phyloP scores from a whole-genome alignment of 2,329 filamentous ascomycete genomes.

The Ambrosiella beaveri region DNA sequence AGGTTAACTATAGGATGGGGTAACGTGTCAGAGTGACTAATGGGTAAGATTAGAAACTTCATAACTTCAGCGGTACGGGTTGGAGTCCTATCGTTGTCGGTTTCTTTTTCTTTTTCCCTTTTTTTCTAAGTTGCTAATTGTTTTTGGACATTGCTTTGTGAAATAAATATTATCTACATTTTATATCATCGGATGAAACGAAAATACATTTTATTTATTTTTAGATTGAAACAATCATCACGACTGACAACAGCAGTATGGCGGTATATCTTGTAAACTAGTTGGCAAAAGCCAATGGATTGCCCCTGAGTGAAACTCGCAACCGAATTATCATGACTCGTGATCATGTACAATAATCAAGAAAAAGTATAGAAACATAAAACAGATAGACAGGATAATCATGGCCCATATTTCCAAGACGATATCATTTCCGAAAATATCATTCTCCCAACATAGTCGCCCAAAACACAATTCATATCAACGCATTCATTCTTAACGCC shows the following conservation, averaged over 20 bases:
- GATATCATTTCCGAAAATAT: neutral
- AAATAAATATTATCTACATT: neutral
- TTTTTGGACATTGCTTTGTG: neutral
- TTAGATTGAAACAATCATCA: too few species aligned
- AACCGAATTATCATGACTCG: neutral
- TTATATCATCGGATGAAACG: too few species aligned
- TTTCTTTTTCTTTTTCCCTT: neutral
- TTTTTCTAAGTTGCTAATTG: neutral
- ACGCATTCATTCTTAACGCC: neutral
- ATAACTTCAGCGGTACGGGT: conserved; percentile 11
- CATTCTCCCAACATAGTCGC: neutral
- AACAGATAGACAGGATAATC: neutral
- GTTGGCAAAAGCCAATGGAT: neutral
- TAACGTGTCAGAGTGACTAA: conserved; percentile 13
- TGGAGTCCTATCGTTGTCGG: conserved; percentile 12
- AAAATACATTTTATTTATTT: too few species aligned
- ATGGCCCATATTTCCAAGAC: neutral
- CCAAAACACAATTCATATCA: neutral
- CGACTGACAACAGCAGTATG: too few species aligned
- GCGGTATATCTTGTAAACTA: neutral
- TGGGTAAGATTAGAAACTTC: conserved; percentile 12
- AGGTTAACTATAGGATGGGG: neutral
- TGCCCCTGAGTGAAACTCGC: neutral
- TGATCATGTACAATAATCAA: neutral
- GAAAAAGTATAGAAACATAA: neutral